A percentile compares a stretch with the other conserved stretches of the same genome.
These are phyloP conservation scores for Micromonas pusilla DNA, from an alignment of 139 green algal genomes.

Conservation along the genomic window DNA sequence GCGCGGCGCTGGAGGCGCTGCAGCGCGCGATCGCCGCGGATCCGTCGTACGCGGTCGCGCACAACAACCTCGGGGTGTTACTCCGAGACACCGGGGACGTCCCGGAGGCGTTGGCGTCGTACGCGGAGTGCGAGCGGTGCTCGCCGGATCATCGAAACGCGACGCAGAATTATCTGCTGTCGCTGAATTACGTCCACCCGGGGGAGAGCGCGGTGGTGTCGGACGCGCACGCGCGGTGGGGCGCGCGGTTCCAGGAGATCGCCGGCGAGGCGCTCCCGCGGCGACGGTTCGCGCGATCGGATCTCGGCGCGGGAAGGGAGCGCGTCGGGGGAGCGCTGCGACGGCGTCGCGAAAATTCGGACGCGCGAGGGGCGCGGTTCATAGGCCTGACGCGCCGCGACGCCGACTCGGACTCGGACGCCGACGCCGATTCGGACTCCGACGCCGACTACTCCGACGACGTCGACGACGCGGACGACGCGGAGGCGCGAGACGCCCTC, in stretches of 20 bases:
- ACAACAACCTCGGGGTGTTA: conserved; percentile 81
- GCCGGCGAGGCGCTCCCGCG: neutral
- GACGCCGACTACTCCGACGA: neutral
- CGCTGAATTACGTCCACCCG: conserved; percentile 78
- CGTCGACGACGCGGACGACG: neutral
- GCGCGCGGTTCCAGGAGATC: conserved; percentile 1
- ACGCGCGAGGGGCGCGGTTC: neutral
- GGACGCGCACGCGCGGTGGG: conserved; percentile 60
- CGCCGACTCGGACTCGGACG: too few relatives aligned
- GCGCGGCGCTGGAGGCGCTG: conserved; percentile 74
- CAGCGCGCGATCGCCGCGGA: conserved; percentile 61
- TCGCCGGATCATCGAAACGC: conserved; percentile 32
- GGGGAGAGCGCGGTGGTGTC: conserved; percentile 70
- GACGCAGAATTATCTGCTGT: conserved; percentile 69
- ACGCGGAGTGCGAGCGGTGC: conserved; percentile 62
- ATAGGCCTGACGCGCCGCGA: neutral
- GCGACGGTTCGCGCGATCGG: neutral
- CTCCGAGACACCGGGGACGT: conserved; percentile 54
- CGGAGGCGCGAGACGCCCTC: neutral
- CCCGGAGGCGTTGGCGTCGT: conserved; percentile 58
- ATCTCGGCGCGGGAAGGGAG: neutral
- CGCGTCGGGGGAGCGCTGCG: neutral
- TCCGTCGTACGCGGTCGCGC: conserved; percentile 64
- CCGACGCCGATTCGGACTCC: too few relatives aligned
- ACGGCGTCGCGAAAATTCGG: neutral